Evolutionary conservation across 2,329 filamentous ascomycete species (phyloP), one percentile per base, ranked within the genome.

Genomic region (Penicillium sumatraense): DNA sequence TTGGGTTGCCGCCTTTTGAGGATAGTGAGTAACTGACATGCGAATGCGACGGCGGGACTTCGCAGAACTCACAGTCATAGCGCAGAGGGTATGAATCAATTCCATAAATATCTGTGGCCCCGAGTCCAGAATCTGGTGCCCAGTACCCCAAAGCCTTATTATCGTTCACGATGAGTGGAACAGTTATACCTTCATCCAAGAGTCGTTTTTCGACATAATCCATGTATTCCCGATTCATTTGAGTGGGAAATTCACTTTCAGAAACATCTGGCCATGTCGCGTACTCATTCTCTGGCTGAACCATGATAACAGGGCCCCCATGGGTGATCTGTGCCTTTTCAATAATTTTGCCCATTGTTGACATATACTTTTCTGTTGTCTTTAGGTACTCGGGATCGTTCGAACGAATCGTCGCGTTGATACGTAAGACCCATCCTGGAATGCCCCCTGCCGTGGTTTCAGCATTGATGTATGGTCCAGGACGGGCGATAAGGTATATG

Each of bases 241-340:
- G 20, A 10, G 44, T 53, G 2, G 56, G 58, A 21, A 54, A 59
- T 10, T 55, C 18, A 2, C 20, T 27, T 11, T 46, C 49, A 8
- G 56, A 54, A 13, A 57, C 53, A 8, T 20, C 51, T 2, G 53
- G 59, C 57, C 57, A 61, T 10, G 75, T 72, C 1, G 83, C 85
- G 67, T 92, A 91, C 70, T 93, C 90, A 59, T 93, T 95, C 70
- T 95, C 90, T 0, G 88, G 86, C 67, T 95, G 90, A 23, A 89
- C 80, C 2, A 93, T 73, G 54, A 93, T 89, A 2, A 95, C 82
- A 0, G 89, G 89, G 0, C 91, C 90, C 0, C 88, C 89, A 48
- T 91, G 89, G 1, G 89, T 92, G 64, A 93, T 91, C 65, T 93
- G 89, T 0, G 84, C 85, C 16, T 50, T 49, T 27, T 59, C 54